Conservation (phyloP, 139 green algal genomes). For the Nannochloris sp. region DNA sequence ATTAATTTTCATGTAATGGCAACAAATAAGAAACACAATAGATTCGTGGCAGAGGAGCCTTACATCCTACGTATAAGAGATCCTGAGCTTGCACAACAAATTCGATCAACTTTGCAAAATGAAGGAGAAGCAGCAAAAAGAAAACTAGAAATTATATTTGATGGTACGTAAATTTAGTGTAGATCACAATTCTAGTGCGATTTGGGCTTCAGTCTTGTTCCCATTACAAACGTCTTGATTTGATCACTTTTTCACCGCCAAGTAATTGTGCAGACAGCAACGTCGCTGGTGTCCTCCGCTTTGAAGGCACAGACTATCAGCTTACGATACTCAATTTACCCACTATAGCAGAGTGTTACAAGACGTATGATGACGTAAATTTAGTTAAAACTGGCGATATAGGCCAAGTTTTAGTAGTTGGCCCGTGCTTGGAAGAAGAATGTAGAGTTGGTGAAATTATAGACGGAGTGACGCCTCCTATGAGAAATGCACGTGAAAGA, state of each 20-base stretch:
- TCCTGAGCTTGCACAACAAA: constrained; percentile 39
- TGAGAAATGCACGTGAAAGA: constrained; percentile 52
- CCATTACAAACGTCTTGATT: not conserved
- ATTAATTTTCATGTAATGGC: not conserved
- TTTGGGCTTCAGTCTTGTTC: no score
- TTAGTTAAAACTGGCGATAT: constrained; percentile 84
- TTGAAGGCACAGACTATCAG: constrained; percentile 44
- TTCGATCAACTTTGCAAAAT: constrained; percentile 34
- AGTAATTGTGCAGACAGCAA: constrained; percentile 15
- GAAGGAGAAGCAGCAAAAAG: constrained; percentile 14
- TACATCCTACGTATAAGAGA: constrained; percentile 62
- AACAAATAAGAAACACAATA: not conserved
- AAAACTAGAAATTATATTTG: constrained; percentile 1
- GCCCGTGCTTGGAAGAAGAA: constrained; percentile 19
- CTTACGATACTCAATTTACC: constrained; percentile 73
- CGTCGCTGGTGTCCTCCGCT: constrained; percentile 35
- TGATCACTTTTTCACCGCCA: not conserved
- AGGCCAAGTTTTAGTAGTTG: constrained; percentile 68
- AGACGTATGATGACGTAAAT: constrained; percentile 88
- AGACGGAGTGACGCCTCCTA: constrained; percentile 68
- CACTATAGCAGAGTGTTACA: constrained; percentile 81
- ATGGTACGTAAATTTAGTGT: not conserved
- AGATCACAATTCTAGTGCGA: not conserved
- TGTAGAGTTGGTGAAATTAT: constrained; percentile 6
- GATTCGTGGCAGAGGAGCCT: constrained; percentile 47